phyloP scores from a whole-genome alignment of 2,329 filamentous ascomycete genomes.

The Akanthomyces muscarius region DNA sequence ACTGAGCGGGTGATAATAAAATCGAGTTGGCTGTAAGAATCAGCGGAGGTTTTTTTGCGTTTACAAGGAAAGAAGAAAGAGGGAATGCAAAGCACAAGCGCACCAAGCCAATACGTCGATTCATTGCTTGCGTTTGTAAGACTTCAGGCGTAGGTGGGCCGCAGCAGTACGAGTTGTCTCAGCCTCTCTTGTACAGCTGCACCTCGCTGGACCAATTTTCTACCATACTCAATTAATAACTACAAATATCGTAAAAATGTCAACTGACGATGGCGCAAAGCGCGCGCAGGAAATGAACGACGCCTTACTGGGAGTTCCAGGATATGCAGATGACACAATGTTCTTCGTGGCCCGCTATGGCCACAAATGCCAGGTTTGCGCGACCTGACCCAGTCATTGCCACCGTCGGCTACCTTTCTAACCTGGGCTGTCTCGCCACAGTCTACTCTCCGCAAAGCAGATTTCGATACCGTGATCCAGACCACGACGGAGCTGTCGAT shows the following conservation, averaged over 20 bases:
- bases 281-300: conserved; percentile 27
- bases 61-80: not conserved
- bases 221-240: not conserved
- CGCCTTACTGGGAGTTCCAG: conserved; percentile 26
- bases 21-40: not conserved
- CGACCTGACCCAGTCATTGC: not conserved
- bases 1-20: not conserved
- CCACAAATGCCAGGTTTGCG: conserved; percentile 24
- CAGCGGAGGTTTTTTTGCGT: not conserved
- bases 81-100: not conserved
- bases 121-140: not conserved
- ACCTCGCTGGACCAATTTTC: not conserved
- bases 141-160: not conserved
- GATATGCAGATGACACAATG: conserved; percentile 30
- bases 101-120: not conserved
- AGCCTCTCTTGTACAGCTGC: not conserved
- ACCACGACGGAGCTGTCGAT: conserved; percentile 19
- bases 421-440: not conserved
- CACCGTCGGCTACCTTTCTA: not conserved
- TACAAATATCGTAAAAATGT: conserved; percentile 3
- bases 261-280: conserved; percentile 20
- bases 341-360: conserved; percentile 29
- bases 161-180: not conserved
- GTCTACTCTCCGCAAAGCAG: conserved; percentile 25
- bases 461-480: conserved; percentile 25